Conservation (phyloP, 1,139 yeast genomes). For the Torulaspora globosa region DNA sequence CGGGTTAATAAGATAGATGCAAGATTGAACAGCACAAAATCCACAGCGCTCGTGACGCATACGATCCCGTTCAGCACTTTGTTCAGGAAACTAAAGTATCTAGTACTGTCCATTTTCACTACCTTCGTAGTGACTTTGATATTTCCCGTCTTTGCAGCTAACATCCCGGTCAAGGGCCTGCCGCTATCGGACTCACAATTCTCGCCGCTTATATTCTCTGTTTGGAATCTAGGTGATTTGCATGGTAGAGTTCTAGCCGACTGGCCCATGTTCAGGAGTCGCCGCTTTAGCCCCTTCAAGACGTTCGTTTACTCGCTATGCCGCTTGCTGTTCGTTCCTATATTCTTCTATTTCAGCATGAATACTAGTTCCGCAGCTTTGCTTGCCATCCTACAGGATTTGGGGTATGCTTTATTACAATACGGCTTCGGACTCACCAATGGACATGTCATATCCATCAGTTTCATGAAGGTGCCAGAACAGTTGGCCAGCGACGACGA, state of each 20-base stretch:
- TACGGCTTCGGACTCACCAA: conserved; percentile 78
- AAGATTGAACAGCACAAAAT: conserved; percentile 9
- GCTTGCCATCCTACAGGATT: conserved; percentile 54
- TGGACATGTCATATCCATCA: conserved; percentile 78
- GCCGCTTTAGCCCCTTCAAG: conserved; percentile 28
- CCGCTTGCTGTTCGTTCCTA: conserved; percentile 56
- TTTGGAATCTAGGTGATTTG: conserved; percentile 90
- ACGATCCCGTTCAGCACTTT: conserved; percentile 40
- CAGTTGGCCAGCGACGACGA: conserved; percentile 57
- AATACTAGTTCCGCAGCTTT: conserved; percentile 10
- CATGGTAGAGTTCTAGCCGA: conserved; percentile 72
- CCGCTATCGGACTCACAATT: conserved; percentile 43
- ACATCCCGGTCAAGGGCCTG: conserved; percentile 44
- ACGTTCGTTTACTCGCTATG: conserved; percentile 51
- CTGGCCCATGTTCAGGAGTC: conserved; percentile 25
- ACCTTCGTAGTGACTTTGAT: conserved; percentile 73
- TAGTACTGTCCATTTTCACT: conserved; percentile 66
- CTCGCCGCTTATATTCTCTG: conserved; percentile 71
- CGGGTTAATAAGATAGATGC: conserved; percentile 22
- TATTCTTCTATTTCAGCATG: conserved; percentile 63
- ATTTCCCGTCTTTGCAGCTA: conserved; percentile 88
- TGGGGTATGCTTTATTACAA: conserved; percentile 64
- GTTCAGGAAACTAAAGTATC: conserved; percentile 55
- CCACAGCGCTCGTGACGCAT: not conserved
- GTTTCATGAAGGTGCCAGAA: conserved; percentile 75